These are phyloP conservation scores for Daldinia caldariorum DNA, from an alignment of 495 filamentous ascomycete species.

Conservation along the genomic window DNA sequence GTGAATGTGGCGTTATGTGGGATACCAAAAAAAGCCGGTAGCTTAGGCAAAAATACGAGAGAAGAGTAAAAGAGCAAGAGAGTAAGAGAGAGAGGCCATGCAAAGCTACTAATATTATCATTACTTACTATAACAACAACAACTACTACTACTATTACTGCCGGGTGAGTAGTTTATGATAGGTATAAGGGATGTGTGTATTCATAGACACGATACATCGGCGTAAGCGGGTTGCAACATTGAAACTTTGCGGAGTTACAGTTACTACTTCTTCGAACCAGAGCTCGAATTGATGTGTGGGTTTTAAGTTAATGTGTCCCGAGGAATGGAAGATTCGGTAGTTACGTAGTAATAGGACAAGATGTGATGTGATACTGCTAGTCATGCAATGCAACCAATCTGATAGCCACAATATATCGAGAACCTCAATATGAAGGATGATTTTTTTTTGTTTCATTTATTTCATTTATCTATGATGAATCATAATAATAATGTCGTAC, in stretches of 20 bases:
- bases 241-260: slow-evolving; percentile 18
- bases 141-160: too few species aligned
- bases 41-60: slow-evolving; percentile 18
- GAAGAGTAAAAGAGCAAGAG: too few species aligned
- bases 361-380: not conserved
- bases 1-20: slow-evolving; percentile 40
- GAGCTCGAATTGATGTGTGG: not conserved
- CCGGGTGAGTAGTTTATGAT: slow-evolving; percentile 26
- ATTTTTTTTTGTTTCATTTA: slow-evolving; percentile 6
- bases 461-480: slow-evolving; percentile 24
- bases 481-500: slow-evolving; percentile 29
- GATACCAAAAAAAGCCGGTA: slow-evolving; percentile 41
- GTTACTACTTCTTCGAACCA: not conserved
- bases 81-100: slow-evolving; percentile 21
- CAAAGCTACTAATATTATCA: slow-evolving; percentile 22
- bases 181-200: slow-evolving; percentile 25
- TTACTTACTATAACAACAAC: slow-evolving; percentile 8
- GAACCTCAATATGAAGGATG: not conserved
- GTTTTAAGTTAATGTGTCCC: not conserved
- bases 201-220: slow-evolving; percentile 34
- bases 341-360: not conserved
- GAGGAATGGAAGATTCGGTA: not conserved
- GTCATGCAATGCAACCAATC: not conserved
- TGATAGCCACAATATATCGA: not conserved
- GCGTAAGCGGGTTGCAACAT: slow-evolving; percentile 38